Evolutionary conservation across 2,329 filamentous ascomycete species (phyloP), one percentile per base, ranked within the genome.

Genomic region (Aspergillus intermedius): DNA sequence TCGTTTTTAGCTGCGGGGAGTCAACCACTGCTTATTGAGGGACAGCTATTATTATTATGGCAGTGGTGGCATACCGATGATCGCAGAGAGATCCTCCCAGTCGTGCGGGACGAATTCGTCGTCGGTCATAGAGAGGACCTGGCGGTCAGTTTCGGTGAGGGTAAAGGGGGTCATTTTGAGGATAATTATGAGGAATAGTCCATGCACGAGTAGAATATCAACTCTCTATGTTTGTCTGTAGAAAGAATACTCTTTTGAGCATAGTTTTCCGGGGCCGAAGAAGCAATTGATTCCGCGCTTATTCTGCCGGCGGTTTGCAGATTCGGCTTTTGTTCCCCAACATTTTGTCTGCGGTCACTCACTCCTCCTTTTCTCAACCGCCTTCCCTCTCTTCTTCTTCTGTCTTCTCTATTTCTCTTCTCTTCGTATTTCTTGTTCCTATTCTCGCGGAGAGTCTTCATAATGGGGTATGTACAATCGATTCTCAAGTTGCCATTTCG

Each of bases 41-140:
- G 39, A 22, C 25, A 46, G 22, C 17, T 19, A 2, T 19, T 3
- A 42, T 45, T 21, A 25, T 30, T 44, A 49, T 22, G 25, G 49
- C 32, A 43, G 46, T 46, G 45, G 12, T 23, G 15, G 60, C 66
- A 54, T 65, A 79, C 77, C 71, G 59, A 80, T 77, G 56, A 79
- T 77, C 32, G 69, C 58, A 54, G 72, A 73, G 21, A 80, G 62
- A 37, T 79, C 69, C 8, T 74, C 67, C 78, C 78, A 80, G 47
- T 74, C 73, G 44, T 77, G 76, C 34, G 67, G 66, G 42, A 74
- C 60, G 55, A 74, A 80, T 47, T 79, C 72, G 50, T 77, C 75
- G 56, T 80, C 77, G 44, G 65, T 75, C 52, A 74, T 75, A 3
- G 75, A 63, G 13, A 80, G 66, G 22, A 78, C 62, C 48, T 72